Base-by-base conservation (phyloP, 805 yeast genomes). In the Candida wancherniae region DNA sequence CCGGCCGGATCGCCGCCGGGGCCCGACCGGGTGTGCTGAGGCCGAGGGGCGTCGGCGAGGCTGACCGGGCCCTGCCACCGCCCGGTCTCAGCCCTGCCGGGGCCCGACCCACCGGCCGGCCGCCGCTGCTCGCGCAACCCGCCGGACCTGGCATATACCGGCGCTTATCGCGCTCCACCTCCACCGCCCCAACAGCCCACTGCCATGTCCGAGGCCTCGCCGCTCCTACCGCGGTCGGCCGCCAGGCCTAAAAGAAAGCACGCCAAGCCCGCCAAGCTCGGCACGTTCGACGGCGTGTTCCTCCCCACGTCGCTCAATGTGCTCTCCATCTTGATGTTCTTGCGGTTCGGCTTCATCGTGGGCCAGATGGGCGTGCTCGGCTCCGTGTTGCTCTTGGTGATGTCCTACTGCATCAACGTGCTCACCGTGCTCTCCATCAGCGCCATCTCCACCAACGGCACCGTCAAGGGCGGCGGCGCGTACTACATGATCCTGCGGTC, bases 391-490 rank as follows among this genome's bases (percentile, higher is more conserved):
- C 58, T 90, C 14, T 62, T 92, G 22, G 33, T 80, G 2, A 53
- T 86, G 54, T 82, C 95, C 28, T 92, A 88, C 53, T 51, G 76
- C 3, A 86, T 92, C 40, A 82, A 90, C 52, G 64, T 86, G 5
- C 64, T 92, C 34, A 92, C 98, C 0, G 85, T 95, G 0, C 58
- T 92, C 44, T 84, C 95, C 13, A 79, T 92, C 36, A 84, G 95
- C 33, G 98, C 98, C 1, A 92, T 92, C 39, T 86, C 97, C 2
- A 92, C 99, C 2, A 92, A 92, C 52, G 99, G 99, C 14, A 86
- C 94, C 0, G 97, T 92, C 3, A 75, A 87, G 45, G 97, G 97
- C 9, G 99, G 99, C 10, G 99, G 99, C 28, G 97, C 97, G 0
- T 92, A 92, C 54, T 92, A 87, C 50, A 92, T 92, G 97, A 86